A percentile compares a stretch with the other conserved stretches of the same genome.
Evolutionary conservation across 1,284 basidiomycete genomes (phyloP).

Genomic region (Ceratobasidium sp.): DNA sequence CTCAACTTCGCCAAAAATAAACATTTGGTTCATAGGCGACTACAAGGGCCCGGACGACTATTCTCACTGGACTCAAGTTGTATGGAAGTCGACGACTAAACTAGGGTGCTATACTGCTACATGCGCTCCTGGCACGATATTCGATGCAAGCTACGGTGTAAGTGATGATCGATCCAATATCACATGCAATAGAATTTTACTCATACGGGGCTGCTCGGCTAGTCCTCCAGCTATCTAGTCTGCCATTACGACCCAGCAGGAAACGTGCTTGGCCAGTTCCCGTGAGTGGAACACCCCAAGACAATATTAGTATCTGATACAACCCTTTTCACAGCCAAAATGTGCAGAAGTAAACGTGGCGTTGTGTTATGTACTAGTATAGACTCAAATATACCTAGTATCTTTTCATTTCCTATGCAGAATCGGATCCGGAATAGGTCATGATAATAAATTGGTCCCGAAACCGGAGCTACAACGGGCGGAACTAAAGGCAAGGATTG

Average conservation of each 20-base stretch:
- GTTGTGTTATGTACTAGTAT: too few relatives aligned
- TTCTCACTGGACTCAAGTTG: constrained; percentile 61
- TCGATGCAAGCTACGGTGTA: constrained; percentile 37
- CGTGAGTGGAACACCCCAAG: constrained; percentile 53
- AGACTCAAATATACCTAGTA: too few relatives aligned
- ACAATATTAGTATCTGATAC: too few relatives aligned
- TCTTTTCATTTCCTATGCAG: too few relatives aligned
- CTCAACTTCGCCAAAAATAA: too few relatives aligned
- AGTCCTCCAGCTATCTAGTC: constrained; percentile 59
- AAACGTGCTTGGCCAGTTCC: constrained; percentile 64
- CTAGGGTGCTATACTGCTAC: constrained; percentile 60
- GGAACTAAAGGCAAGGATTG: too few relatives aligned
- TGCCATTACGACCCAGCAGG: constrained; percentile 68
- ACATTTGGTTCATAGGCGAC: too few relatives aligned
- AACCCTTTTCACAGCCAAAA: constrained; percentile 10
- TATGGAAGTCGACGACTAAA: constrained; percentile 62
- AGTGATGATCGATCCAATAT: too few relatives aligned
- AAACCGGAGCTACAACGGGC: too few relatives aligned
- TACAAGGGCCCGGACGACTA: too few relatives aligned
- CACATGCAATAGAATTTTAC: neutral
- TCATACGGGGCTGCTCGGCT: neutral
- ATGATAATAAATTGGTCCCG: too few relatives aligned
- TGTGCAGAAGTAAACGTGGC: constrained; percentile 24
- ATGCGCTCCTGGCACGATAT: constrained; percentile 48
- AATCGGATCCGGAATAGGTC: too few relatives aligned